phyloP scores from a whole-genome alignment of 2,329 filamentous ascomycete genomes.

The Leptographium flavum region DNA sequence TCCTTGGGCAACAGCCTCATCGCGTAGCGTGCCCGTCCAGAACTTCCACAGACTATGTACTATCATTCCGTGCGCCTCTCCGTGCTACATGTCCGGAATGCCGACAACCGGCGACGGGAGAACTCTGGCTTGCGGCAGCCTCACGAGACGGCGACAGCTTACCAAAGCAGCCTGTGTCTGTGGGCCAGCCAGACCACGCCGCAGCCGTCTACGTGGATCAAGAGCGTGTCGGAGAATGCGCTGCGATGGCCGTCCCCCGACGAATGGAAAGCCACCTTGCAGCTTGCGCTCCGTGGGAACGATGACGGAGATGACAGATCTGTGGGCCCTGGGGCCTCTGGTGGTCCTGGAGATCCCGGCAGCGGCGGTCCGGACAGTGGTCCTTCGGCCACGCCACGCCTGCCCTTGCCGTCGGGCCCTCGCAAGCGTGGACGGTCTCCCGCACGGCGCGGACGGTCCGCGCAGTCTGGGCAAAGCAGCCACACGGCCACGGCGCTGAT shows the following conservation, averaged over 20 bases:
- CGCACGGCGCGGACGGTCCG: no score
- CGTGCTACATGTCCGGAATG: not conserved
- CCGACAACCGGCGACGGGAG: not conserved
- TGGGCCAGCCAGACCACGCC: not conserved
- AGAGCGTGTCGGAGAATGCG: not conserved
- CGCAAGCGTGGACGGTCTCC: not conserved
- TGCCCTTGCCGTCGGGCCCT: not conserved
- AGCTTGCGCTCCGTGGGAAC: not conserved
- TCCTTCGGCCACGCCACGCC: not conserved
- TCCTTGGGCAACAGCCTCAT: conserved; percentile 5
- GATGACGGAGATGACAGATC: not conserved
- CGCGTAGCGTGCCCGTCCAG: conserved; percentile 1
- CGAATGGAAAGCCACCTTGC: not conserved
- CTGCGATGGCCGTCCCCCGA: not conserved
- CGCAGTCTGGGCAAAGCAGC: no score
- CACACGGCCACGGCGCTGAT: not conserved
- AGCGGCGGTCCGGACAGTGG: not conserved
- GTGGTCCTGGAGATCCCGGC: not conserved
- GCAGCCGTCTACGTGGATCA: conserved; percentile 1
- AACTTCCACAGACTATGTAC: conserved; percentile 1
- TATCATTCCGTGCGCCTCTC: conserved; percentile 1
- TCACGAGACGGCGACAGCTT: conserved; percentile 1
- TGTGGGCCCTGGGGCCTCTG: not conserved
- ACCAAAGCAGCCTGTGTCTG: conserved; percentile 2
- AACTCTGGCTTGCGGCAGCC: not conserved